These are phyloP conservation scores for Hymenoscyphus repandus DNA, from an alignment of 2,329 filamentous ascomycete species.

Conservation along the genomic window DNA sequence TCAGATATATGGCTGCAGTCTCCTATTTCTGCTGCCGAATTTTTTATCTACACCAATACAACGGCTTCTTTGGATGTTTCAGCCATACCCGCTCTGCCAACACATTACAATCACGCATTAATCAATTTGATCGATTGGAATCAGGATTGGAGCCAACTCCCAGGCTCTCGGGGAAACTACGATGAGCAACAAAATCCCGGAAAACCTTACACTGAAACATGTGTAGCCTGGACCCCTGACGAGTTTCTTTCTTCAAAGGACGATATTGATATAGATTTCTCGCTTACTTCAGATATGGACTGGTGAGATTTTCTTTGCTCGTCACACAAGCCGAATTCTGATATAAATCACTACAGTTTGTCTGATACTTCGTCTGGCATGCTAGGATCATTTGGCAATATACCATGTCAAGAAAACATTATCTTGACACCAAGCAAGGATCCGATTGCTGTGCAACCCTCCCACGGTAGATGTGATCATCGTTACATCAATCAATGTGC, in stretches of 20 bases:
- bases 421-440: background rate
- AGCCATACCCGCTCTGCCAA: background rate
- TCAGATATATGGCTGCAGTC: background rate
- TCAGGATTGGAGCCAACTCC: background rate
- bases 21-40: too few relatives aligned
- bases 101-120: background rate
- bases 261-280: background rate
- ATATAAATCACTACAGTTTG: too few relatives aligned
- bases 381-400: too few relatives aligned
- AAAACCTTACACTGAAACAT: background rate
- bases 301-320: too few relatives aligned
- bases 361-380: too few relatives aligned
- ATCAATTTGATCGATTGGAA: background rate
- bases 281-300: too few relatives aligned
- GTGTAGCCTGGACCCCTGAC: background rate
- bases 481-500: background rate
- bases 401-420: background rate
- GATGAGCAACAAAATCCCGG: slow-evolving; percentile 5
- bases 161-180: background rate
- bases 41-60: too few relatives aligned
- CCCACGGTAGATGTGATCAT: background rate
- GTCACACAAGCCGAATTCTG: too few relatives aligned
- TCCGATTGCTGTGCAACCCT: background rate
- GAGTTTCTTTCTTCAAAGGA: background rate
- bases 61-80: background rate